A percentile compares a stretch with the other conserved stretches of the same genome.
These are phyloP conservation scores for Podila verticillata DNA, from an alignment of 192 early-diverging fungal species.

Conservation along the genomic window DNA sequence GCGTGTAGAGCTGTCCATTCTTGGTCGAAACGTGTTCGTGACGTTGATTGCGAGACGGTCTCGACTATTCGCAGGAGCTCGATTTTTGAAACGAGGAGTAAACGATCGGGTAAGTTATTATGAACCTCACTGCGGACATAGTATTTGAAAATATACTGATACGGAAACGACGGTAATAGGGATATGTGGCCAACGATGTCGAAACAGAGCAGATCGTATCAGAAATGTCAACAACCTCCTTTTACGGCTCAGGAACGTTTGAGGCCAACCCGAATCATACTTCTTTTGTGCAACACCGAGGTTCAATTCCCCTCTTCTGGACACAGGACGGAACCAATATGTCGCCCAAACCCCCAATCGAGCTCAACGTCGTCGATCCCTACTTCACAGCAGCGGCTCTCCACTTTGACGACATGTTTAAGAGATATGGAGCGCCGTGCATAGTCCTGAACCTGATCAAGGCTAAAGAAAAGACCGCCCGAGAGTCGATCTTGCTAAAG, in stretches of 20 bases:
- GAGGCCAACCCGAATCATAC: conserved; percentile 81
- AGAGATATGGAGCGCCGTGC: conserved; percentile 89
- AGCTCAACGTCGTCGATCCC: conserved; percentile 89
- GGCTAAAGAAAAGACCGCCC: conserved; percentile 87
- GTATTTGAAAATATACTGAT: neutral
- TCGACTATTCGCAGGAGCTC: conserved; percentile 93
- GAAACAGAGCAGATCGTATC: conserved; percentile 98
- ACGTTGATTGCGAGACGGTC: conserved; percentile 96
- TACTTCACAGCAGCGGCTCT: conserved; percentile 91
- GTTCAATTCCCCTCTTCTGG: conserved; percentile 97
- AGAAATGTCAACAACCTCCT: conserved; percentile 90
- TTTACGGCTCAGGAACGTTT: conserved; percentile 68
- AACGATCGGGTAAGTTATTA: conserved; percentile 75
- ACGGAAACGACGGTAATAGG: conserved; percentile 52
- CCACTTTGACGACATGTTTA: conserved; percentile 94
- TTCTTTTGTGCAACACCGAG: conserved; percentile 96
- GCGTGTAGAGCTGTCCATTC: conserved; percentile 80
- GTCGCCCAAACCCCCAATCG: conserved; percentile 95
- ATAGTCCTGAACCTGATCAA: conserved; percentile 98
- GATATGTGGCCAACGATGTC: conserved; percentile 98
- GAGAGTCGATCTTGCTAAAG: conserved; percentile 87
- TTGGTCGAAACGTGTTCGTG: conserved; percentile 90
- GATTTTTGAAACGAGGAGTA: conserved; percentile 94
- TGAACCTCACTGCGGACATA: neutral
- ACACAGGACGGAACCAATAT: conserved; percentile 92